Conservation (phyloP, 371 early-diverging fungal genomes). For the Capniomyces stellatus region DNA sequence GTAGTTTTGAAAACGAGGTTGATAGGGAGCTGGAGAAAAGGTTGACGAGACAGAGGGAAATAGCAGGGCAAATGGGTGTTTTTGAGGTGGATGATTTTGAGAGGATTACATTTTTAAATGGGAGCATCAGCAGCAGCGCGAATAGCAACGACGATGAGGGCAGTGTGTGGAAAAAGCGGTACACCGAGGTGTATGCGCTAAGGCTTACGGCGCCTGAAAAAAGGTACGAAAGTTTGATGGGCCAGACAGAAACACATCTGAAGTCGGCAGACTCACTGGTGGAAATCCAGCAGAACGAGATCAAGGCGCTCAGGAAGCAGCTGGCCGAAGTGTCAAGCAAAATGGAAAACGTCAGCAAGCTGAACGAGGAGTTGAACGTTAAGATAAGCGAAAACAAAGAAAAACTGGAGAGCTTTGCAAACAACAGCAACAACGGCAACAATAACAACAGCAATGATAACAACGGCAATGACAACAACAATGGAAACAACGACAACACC, state of each 20-base stretch:
- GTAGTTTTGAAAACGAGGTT: no score
- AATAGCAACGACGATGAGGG: neutral
- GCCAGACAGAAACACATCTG: neutral
- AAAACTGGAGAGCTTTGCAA: no score
- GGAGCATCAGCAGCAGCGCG: neutral
- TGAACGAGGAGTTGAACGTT: neutral
- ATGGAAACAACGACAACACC: no score
- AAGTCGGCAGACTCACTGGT: neutral
- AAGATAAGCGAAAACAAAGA: neutral
- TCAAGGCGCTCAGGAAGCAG: neutral
- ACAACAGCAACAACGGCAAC: no score
- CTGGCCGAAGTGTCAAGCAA: neutral
- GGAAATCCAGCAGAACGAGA: neutral
- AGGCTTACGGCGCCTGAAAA: neutral
- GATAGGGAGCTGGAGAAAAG: no score
- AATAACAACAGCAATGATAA: no score
- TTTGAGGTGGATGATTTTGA: no score
- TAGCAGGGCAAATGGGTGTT: no score
- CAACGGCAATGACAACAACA: no score
- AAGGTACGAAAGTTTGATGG: neutral
- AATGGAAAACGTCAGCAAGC: neutral
- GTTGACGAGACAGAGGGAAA: no score
- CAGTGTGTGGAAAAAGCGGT: neutral
- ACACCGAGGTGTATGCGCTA: neutral
- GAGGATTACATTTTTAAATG: no score